A percentile compares a stretch with the other conserved stretches of the same genome.
phyloP scores from a whole-genome alignment of 306 rosid genomes.

The Cucurbita pepo region DNA sequence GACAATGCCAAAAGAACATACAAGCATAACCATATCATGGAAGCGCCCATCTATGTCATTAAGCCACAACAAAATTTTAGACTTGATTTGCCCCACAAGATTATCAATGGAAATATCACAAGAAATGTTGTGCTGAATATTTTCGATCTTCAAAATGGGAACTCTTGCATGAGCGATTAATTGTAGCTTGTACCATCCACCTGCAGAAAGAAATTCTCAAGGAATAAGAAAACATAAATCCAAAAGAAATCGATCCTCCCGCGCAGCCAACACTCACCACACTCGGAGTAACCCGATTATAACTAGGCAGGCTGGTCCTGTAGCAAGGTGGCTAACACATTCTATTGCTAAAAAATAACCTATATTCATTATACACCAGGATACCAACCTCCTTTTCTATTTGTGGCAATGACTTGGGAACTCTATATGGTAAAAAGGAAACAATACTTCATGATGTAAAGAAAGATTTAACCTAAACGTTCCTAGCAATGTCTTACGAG shows the following conservation, averaged over 20 bases:
- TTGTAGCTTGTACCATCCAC: conserved; percentile 41
- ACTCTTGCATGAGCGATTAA: conserved; percentile 55
- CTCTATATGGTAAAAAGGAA: not conserved
- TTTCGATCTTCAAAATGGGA: conserved; percentile 59
- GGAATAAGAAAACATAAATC: not conserved
- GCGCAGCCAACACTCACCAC: not conserved
- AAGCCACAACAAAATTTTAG: conserved; percentile 62
- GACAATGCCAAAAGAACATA: conserved; percentile 22
- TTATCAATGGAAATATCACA: conserved; percentile 90
- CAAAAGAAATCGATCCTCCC: not conserved
- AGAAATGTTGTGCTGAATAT: conserved; percentile 36
- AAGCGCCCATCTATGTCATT: conserved; percentile 58
- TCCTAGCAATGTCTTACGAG: not conserved
- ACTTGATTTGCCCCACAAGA: conserved; percentile 62
- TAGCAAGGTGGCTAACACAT: not conserved
- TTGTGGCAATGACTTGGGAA: not conserved
- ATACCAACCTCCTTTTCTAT: not conserved
- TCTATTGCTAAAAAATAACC: not conserved
- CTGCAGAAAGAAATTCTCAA: conserved; percentile 21
- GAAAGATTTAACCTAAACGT: not conserved
- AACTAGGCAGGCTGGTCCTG: not conserved
- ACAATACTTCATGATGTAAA: not conserved
- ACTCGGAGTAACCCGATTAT: not conserved
- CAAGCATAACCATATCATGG: conserved; percentile 74
- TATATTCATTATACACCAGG: not conserved